phyloP scores from a whole-genome alignment of 768 basidiomycete species.

The Lanmaoa rubissima region DNA sequence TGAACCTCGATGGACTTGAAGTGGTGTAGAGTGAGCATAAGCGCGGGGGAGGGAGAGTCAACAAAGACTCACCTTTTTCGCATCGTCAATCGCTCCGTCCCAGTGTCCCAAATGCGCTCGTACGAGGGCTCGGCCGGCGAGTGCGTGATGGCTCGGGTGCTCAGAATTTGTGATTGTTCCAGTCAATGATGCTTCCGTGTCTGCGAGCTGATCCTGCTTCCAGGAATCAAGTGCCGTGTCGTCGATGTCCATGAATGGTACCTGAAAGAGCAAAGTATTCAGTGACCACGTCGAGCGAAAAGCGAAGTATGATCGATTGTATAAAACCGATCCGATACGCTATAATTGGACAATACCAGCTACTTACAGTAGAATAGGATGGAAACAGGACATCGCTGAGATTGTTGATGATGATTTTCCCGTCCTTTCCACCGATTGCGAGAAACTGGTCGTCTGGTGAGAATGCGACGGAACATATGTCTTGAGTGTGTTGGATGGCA shows the following conservation, averaged over 20 bases:
- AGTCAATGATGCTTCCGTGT: not conserved
- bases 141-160: not conserved
- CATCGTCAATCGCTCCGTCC: constrained; percentile 2
- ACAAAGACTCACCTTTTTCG: not conserved
- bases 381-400: not conserved
- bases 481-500: not conserved
- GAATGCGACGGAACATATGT: not conserved
- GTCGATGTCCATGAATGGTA: not conserved
- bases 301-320: not conserved
- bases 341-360: not conserved
- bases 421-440: not conserved
- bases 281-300: not conserved
- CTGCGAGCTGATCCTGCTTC: not conserved
- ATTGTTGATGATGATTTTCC: not conserved
- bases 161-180: not conserved
- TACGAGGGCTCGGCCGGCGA: constrained; percentile 7
- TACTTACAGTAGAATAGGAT: not conserved
- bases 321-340: not conserved
- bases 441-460: not conserved
- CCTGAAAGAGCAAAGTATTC: not conserved
- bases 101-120: not conserved
- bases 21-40: not conserved
- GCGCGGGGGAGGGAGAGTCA: not conserved
- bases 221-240: not conserved
- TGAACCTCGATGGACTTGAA: constrained; percentile 1